These are phyloP conservation scores for Babesia divergens DNA, from an alignment of 169 alveolate genomes.

Conservation along the genomic window DNA sequence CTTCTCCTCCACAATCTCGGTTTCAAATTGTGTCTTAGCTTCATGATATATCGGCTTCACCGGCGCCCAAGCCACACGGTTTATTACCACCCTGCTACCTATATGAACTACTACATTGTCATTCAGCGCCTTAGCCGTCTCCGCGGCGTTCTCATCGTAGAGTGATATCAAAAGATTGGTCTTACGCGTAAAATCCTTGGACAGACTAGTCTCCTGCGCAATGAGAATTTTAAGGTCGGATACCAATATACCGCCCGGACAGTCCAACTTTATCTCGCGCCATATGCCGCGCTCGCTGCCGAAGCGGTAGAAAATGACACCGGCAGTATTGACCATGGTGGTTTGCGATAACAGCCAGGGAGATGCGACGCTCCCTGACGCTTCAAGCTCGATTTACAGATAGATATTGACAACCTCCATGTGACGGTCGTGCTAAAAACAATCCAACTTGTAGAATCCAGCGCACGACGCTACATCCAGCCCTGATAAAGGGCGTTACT, in stretches of 20 bases:
- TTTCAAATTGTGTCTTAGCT: conserved; percentile 48
- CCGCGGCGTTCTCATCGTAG: conserved; percentile 43
- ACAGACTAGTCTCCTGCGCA: conserved; percentile 59
- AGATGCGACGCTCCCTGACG: too few species aligned
- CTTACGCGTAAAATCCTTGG: conserved; percentile 53
- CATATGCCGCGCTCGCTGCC: conserved; percentile 66
- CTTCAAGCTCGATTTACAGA: too few species aligned
- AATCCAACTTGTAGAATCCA: too few species aligned
- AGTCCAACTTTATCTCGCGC: conserved; percentile 59
- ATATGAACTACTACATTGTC: conserved; percentile 56
- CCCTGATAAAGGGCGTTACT: too few species aligned
- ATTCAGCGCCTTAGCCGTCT: conserved; percentile 31
- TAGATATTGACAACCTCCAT: too few species aligned
- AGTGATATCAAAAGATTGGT: conserved; percentile 47
- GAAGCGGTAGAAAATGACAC: conserved; percentile 60
- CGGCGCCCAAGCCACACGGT: conserved; percentile 64
- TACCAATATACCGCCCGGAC: conserved; percentile 37
- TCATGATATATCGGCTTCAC: conserved; percentile 52
- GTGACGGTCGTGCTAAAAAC: too few species aligned
- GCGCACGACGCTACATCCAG: too few species aligned
- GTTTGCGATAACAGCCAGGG: neutral
- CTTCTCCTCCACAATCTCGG: conserved; percentile 18
- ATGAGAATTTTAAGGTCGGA: conserved; percentile 58
- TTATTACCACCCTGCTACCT: conserved; percentile 48
- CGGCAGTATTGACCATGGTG: conserved; percentile 17